Evolutionary conservation across 352 stramenopile genomes (phyloP).

Genomic region (Globisporangium viniferum): DNA sequence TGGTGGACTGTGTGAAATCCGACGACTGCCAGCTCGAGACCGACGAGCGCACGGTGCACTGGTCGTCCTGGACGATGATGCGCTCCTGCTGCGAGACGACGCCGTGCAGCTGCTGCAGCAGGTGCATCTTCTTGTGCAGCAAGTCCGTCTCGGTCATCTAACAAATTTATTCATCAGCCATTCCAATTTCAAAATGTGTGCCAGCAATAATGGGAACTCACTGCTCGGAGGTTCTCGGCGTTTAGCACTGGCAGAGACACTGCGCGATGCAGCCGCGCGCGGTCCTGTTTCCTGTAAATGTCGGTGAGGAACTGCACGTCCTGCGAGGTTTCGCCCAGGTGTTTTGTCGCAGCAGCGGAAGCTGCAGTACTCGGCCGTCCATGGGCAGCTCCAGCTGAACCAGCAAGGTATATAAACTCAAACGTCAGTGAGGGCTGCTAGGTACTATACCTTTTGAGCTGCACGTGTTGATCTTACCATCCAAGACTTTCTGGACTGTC

Average conservation of each 20-base stretch:
- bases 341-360: neutral
- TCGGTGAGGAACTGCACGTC: conserved; percentile 50
- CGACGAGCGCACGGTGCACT: conserved; percentile 61
- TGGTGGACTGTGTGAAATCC: conserved; percentile 10
- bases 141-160: conserved; percentile 56
- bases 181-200: neutral
- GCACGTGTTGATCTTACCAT: neutral
- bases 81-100: conserved; percentile 51
- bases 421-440: neutral
- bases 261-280: conserved; percentile 25
- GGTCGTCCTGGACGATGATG: conserved; percentile 49
- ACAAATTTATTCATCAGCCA: neutral
- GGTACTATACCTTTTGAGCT: neutral
- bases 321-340: conserved; percentile 35
- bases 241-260: conserved; percentile 18
- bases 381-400: neutral
- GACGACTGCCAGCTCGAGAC: conserved; percentile 73
- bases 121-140: conserved; percentile 42
- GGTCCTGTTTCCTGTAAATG: conserved; percentile 45
- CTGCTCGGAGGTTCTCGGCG: conserved; percentile 28
- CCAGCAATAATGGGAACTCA: conserved; percentile 18
- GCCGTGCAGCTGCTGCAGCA: conserved; percentile 54
- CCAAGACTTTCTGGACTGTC: conserved; percentile 15
- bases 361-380: neutral
- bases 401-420: neutral